Evolutionary conservation across 1,139 yeast genomes (phyloP).

Genomic region (Lizanozyma gosingica): DNA sequence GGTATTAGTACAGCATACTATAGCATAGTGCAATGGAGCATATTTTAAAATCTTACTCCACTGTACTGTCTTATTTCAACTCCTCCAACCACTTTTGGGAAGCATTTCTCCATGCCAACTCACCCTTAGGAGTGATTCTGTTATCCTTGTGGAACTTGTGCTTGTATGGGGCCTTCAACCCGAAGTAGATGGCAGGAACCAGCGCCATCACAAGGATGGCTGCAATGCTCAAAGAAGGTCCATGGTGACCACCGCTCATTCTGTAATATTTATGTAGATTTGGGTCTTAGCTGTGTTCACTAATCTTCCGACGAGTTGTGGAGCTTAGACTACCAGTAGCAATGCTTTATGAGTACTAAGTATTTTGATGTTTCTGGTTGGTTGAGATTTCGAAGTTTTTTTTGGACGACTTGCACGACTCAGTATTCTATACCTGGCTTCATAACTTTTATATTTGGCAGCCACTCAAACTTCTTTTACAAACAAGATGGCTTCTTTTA

Average conservation of each 20-base stretch:
- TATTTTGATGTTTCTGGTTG: conserved; percentile 19
- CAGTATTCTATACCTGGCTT: no score
- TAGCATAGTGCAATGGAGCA: no score
- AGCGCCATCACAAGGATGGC: conserved; percentile 40
- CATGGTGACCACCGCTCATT: conserved; percentile 25
- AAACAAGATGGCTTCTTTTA: no score
- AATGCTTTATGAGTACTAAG: conserved; percentile 4
- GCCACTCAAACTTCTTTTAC: no score
- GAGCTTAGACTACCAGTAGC: neutral
- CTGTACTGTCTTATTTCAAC: neutral
- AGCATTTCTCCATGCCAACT: conserved; percentile 44
- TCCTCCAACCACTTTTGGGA: conserved; percentile 38
- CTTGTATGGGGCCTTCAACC: conserved; percentile 38
- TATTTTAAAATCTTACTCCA: neutral
- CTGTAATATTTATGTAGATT: conserved; percentile 3
- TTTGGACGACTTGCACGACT: conserved; percentile 10
- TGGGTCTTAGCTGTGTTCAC: no score
- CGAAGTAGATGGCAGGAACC: conserved; percentile 30
- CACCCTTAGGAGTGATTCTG: conserved; percentile 42
- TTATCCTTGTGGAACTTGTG: conserved; percentile 34
- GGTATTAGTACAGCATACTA: no score
- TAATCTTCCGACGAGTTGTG: no score
- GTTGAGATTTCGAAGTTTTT: conserved; percentile 9
- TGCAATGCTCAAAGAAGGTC: conserved; percentile 32
- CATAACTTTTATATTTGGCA: no score